Percentiles rank a stretch among this genome's conserved stretches.
Evolutionary conservation across 148 eudicot genomes (phyloP).

Genomic region (Diospyros kaki): DNA sequence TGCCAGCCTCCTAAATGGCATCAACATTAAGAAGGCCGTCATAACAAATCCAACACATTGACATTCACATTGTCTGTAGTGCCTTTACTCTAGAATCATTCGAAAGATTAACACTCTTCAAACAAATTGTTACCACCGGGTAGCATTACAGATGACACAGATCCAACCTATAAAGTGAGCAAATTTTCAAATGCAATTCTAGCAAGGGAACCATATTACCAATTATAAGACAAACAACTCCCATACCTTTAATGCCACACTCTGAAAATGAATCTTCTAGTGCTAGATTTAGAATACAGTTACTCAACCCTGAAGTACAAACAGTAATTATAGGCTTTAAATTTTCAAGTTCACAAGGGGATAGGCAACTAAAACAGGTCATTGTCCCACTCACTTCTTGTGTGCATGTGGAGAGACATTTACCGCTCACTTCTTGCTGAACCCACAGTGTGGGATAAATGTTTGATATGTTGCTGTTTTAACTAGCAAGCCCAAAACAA

Average conservation of each 20-base stretch:
- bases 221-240: not conserved
- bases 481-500: not conserved
- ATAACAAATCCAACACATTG: no score
- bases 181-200: not conserved
- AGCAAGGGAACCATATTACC: not conserved
- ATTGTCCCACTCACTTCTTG: not conserved
- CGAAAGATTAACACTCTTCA: no score
- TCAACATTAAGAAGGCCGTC: no score
- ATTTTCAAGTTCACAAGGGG: conserved; percentile 1
- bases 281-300: not conserved
- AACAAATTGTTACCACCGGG: no score
- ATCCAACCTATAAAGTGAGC: not conserved
- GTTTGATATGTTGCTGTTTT: not conserved
- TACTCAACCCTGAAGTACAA: not conserved
- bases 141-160: not conserved
- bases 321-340: not conserved
- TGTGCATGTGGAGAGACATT: not conserved
- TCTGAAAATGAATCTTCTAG: not conserved
- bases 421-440: not conserved
- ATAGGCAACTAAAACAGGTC: not conserved
- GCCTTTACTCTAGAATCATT: not conserved
- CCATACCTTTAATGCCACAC: not conserved
- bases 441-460: not conserved
- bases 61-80: not conserved
- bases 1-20: no score